Conservation (phyloP, 2,329 filamentous ascomycete genomes). For the Sarocladium oryzae region DNA sequence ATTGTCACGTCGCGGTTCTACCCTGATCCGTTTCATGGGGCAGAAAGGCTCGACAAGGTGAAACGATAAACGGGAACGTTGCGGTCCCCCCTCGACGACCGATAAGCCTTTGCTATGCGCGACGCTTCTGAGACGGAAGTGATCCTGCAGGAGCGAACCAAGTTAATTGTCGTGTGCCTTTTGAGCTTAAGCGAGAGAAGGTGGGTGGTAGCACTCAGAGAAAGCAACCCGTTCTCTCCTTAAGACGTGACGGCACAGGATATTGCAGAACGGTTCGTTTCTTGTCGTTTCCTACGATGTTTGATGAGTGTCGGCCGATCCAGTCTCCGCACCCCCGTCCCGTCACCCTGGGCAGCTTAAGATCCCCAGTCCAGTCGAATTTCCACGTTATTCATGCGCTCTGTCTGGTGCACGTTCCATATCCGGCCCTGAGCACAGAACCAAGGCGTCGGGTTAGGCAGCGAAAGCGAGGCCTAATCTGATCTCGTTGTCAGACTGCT, state of each 20-base stretch:
- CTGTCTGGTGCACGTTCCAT: background rate
- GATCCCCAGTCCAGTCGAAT: background rate
- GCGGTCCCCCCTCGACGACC: no score
- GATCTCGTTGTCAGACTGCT: no score
- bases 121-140: no score
- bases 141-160: no score
- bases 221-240: no score
- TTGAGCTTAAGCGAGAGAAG: no score
- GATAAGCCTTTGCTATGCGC: no score
- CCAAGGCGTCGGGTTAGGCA: background rate
- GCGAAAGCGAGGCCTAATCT: no score
- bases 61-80: background rate
- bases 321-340: background rate
- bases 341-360: background rate
- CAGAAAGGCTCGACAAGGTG: background rate
- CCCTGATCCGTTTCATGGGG: background rate
- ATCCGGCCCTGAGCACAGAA: background rate
- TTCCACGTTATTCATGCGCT: conserved; percentile 4
- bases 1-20: background rate
- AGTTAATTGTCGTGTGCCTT: no score
- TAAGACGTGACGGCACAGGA: background rate
- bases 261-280: background rate
- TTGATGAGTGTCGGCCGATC: conserved; percentile 1
- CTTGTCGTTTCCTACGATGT: background rate
- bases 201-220: no score